Evolutionary conservation across 1,139 yeast genomes (phyloP), one percentile per base, ranked within the genome.

Genomic region (Saccharomyces pastorianus): DNA sequence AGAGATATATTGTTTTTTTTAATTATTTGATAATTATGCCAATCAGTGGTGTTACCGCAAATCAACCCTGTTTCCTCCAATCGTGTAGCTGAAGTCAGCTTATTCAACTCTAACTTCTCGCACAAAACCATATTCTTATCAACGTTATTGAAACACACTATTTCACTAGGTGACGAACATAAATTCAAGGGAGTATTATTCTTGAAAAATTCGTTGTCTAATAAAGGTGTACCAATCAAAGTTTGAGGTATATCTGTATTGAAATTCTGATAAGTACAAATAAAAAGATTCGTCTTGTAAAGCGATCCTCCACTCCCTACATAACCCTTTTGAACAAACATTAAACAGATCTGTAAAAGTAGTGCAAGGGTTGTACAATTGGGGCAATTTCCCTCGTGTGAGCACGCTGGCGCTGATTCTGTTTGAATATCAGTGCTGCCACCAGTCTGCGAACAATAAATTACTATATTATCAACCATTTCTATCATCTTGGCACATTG

Each of bases 11-110:
- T 47, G 41, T 55, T 47, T 54, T 60, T 53, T 56, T 52, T 52
- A 53, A 57, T 66, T 58, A 61, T 52, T 49, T 63, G 62, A 54
- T 64, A 63, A 2, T 70, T 61, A 57, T 75, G 77, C 60, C 73
- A 78, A 64, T 84, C 88, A 1, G 80, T 76, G 1, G 82, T 74
- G 64, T 90, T 91, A 0, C 98, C 98, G 50, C 91, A 91, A 4
- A 90, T 80, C n/a, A 59, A 53, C 48, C 54, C 44, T 48, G 80
- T 76, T 1, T 73, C 69, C 14, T 73, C 70, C 2, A 87, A 72
- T 17, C 74, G 76, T 0, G 95, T 80, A 0, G 96, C 95, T 2
- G 88, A 76, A 0, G 96, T 85, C 93, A 91, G 87, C 65, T 81
- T 81, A 2, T 89, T 76, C 57, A 90, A 85, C 68, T 90, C 96